Evolutionary conservation across 192 early-diverging fungal genomes (phyloP).

Genomic region (Geranomyces michiganensis): DNA sequence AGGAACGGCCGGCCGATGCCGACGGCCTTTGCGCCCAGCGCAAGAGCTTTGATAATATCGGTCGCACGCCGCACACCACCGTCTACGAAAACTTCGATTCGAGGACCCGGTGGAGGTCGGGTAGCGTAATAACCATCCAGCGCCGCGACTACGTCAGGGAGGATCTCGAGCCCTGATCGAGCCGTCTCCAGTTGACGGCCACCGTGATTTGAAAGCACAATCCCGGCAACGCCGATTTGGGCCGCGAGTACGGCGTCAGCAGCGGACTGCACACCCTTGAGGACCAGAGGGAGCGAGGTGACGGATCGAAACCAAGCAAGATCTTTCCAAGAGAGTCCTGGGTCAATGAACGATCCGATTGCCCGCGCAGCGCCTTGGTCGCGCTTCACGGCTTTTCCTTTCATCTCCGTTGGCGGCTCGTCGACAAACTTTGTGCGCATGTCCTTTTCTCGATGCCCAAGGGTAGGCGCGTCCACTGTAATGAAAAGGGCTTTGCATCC

Average conservation of each 20-base stretch:
- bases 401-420: constrained; percentile 40
- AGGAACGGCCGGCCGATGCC: constrained; percentile 79
- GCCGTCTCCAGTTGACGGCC: constrained; percentile 91
- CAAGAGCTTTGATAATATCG: constrained; percentile 96
- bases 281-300: constrained; percentile 81
- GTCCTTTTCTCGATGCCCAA: constrained; percentile 72
- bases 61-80: constrained; percentile 90
- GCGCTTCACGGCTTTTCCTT: constrained; percentile 43
- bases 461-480: constrained; percentile 79
- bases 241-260: constrained; percentile 90
- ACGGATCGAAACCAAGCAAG: constrained; percentile 85
- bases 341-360: constrained; percentile 81
- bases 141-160: constrained; percentile 85
- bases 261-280: constrained; percentile 90
- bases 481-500: constrained; percentile 67
- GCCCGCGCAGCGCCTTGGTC: constrained; percentile 67
- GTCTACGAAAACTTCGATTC: constrained; percentile 88
- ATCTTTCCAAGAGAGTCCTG: constrained; percentile 84
- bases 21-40: constrained; percentile 89
- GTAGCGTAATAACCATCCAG: constrained; percentile 46
- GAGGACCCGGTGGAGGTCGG: not conserved
- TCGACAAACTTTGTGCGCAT: constrained; percentile 74
- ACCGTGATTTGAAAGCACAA: constrained; percentile 96
- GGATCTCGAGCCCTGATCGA: constrained; percentile 79
- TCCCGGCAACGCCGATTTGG: constrained; percentile 73